A percentile compares a stretch with the other conserved stretches of the same genome.
These are phyloP conservation scores for Populus tremula DNA, from an alignment of 345 rosid species.

Conservation along the genomic window DNA sequence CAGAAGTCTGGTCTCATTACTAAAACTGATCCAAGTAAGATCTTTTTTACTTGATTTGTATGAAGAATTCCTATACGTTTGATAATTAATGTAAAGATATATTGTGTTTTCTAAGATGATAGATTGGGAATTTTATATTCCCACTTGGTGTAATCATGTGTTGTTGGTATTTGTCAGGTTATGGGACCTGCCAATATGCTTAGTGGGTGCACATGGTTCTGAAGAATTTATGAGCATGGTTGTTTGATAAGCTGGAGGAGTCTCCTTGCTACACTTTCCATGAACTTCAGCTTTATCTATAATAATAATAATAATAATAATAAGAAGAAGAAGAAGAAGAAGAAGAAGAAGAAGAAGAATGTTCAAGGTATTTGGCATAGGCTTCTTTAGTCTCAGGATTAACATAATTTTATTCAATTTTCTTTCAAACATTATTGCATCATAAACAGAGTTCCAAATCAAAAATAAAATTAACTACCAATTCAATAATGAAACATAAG, in stretches of 20 bases:
- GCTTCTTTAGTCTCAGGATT: too few relatives aligned
- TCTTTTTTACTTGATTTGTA: not conserved
- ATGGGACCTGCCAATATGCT: not conserved
- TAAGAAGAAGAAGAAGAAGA: too few relatives aligned
- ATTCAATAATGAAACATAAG: not conserved
- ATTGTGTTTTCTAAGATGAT: not conserved
- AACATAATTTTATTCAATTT: too few relatives aligned
- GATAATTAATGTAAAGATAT: too few relatives aligned
- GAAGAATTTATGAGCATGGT: not conserved
- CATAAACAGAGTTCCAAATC: not conserved
- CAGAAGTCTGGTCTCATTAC: not conserved
- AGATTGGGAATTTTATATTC: not conserved
- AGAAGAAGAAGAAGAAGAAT: too few relatives aligned
- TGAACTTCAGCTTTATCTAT: not conserved
- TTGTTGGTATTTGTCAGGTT: not conserved
- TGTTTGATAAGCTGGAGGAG: not conserved
- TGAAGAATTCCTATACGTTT: not conserved
- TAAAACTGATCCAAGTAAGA: constrained; percentile 15
- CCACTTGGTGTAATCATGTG: too few relatives aligned
- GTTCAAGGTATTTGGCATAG: too few relatives aligned
- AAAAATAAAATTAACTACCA: not conserved
- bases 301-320: too few relatives aligned
- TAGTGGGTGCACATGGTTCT: not conserved
- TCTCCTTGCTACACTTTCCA: not conserved
- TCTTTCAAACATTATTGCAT: not conserved